Evolutionary conservation across 495 filamentous ascomycete species (phyloP), one percentile per base, ranked within the genome.

Genomic region (Aspergillus panamensis): DNA sequence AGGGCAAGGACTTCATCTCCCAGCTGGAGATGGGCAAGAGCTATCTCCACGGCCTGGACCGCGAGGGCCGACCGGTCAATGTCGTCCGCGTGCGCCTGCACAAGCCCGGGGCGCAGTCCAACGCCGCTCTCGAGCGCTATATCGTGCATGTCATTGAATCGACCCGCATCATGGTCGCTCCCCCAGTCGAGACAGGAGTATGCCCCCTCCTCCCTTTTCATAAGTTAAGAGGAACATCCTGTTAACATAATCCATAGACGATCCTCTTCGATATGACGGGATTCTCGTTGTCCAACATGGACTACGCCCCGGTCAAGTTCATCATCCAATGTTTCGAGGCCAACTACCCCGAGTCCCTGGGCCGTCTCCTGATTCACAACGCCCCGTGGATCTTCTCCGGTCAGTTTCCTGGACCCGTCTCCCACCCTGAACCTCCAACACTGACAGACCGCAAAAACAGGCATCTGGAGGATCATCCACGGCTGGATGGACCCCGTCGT

Each of bases 291-390:
- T 85, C 92, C 0, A 98, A 98, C 70, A 96, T 98, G 94, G 89
- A 98, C 66, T 97, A 97, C 68, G 82, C 89, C 0, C 94, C 94
- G 0, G 91, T 98, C 21, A 97, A 93, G 65, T 97, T 96, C 78
- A 95, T 98, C 83, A 96, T 97, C 77, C 95, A 96, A 74, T 96
- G 91, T 73, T 98, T 98, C 69, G 94, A 97, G 76, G 94, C 94
- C 44, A 97, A 98, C 73, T 98, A 97, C 68, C 94, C 94, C 30
- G 94, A 97, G 69, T 89, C 82, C 48, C 78, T 98, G 0, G 94
- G 94, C 44, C 77, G 89, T 8, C 91, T 97, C 7, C 85, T 97
- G 14, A 90, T 98, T 35, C 92, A 98, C 76, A 96, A 96, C 71
- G 85, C 93, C 0, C 94, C 94, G 2, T 98, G 93, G 93, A 76